A percentile compares a stretch with the other conserved stretches of the same genome.
Conservation (phyloP, 495 filamentous ascomycete species). For the Lentithecium fluviatile region DNA sequence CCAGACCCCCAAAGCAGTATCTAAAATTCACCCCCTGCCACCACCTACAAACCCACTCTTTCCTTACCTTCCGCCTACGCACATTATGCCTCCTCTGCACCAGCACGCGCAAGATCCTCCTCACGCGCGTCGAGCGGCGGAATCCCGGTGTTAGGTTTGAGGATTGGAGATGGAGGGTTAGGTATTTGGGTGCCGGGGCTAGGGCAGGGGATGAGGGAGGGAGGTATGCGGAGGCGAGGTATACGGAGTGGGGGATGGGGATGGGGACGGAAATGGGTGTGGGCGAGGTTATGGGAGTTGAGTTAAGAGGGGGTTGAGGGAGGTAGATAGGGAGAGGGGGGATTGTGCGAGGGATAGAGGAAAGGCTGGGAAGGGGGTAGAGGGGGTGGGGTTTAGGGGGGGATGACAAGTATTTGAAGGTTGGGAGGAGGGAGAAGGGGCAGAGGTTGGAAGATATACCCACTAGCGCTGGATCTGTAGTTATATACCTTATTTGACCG, state of each 20-base stretch:
- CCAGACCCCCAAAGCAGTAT: background rate
- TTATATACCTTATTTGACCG: too few relatives aligned
- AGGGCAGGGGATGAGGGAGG: too few relatives aligned
- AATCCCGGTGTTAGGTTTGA: conserved; percentile 34
- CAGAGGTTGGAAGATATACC: too few relatives aligned
- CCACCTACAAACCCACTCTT: conserved; percentile 15
- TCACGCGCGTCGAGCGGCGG: conserved; percentile 19
- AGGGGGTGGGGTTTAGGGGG: too few relatives aligned
- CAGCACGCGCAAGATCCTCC: conserved; percentile 14
- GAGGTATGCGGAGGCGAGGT: too few relatives aligned
- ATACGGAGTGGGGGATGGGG: conserved; percentile 25
- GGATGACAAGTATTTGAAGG: too few relatives aligned
- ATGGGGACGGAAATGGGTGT: conserved; percentile 7
- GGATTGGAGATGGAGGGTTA: conserved; percentile 44
- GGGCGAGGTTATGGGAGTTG: conserved; percentile 7
- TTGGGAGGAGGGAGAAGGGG: too few relatives aligned
- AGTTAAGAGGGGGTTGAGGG: background rate
- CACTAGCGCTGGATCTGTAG: too few relatives aligned
- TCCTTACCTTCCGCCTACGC: conserved; percentile 29
- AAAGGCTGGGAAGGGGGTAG: too few relatives aligned
- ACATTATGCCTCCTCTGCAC: conserved; percentile 35
- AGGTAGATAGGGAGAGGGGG: too few relatives aligned
- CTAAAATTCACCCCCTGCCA: conserved; percentile 1
- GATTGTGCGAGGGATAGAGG: too few relatives aligned
- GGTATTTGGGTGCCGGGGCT: conserved; percentile 37